Conservation (phyloP, 805 yeast species). For the Yamadazyma scolyti region DNA sequence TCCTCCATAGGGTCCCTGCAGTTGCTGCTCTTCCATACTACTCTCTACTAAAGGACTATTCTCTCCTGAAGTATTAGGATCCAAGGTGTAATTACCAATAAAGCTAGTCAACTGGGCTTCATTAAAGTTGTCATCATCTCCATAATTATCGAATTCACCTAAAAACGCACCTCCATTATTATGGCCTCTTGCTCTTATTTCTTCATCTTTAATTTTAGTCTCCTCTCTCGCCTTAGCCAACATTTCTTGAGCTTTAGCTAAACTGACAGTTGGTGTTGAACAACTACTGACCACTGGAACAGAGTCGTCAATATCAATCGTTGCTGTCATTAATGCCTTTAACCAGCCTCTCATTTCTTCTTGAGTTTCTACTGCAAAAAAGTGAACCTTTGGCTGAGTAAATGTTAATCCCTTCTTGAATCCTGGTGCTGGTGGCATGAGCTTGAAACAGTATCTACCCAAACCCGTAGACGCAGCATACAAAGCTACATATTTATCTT, state of each 20-base stretch:
- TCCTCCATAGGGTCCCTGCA: too few species aligned
- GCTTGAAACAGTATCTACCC: conserved; percentile 89
- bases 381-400: conserved; percentile 94
- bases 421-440: conserved; percentile 97
- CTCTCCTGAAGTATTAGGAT: conserved; percentile 24
- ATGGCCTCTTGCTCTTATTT: conserved; percentile 41
- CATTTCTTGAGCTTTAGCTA: conserved; percentile 82
- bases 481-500: conserved; percentile 75
- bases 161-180: conserved; percentile 17
- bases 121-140: conserved; percentile 9
- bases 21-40: conserved; percentile 9
- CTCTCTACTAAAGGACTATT: conserved; percentile 34
- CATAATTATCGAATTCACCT: conserved; percentile 11
- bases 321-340: conserved; percentile 90
- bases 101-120: conserved; percentile 12
- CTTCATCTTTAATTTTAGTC: conserved; percentile 53
- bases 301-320: conserved; percentile 91
- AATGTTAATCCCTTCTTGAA: conserved; percentile 91
- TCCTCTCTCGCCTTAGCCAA: conserved; percentile 79
- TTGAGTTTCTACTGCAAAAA: conserved; percentile 87
- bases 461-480: conserved; percentile 92
- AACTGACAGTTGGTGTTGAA: conserved; percentile 90
- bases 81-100: conserved; percentile 15
- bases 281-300: conserved; percentile 92
- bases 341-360: conserved; percentile 96